Base-by-base conservation (phyloP, 768 basidiomycete species). In the Chalciporus chontae region DNA sequence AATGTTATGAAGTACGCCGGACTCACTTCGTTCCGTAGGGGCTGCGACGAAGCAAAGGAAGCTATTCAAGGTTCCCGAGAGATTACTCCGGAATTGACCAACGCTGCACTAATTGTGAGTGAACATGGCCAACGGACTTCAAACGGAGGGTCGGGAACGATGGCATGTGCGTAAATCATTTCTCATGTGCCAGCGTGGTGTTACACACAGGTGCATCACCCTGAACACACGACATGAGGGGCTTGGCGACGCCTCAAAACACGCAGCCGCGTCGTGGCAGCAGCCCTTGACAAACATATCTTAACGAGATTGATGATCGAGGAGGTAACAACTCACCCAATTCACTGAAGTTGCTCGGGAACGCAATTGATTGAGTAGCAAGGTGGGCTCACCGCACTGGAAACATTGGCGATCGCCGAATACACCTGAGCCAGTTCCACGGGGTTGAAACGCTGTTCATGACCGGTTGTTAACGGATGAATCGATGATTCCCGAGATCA, bases 201-300 rank as follows among this genome's bases (percentile, higher is more conserved):
- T 46, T 52, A 53, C 60, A 54, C 59, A 62, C 52, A 43, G 40
- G 45, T 38, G 40, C 48, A 47, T 46, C 46, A 53, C 62, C 62
- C 63, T 65, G 63, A 59, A 40, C 27, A 45, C 45, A 53, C 45
- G 48, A 40, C 45, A 6, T 40, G 29, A 40, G 41, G 43, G 39
- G 39, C 27, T 52, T 46, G 50, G 43, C 44, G 44, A 43, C 17
- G 1, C 27, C 52, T 29, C 21, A 49, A 29, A 62, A 58, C 59
- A 62, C 32, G 57, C 55, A 54, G 63, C 52, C 54, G 63, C 63
- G 52, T 59, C 50, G 52, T 52, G 9, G 56, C 34, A 36, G 36
- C 57, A 36, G 36, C 57, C 48, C 60, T 53, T 48, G 43, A 15
- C n/a, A 36, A 38, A 50, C 40, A 41, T 19, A 43, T 45, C 40